Percentiles rank a stretch among this genome's conserved stretches.
Evolutionary conservation across 495 filamentous ascomycete genomes (phyloP).

Genomic region (Podospora sp.): DNA sequence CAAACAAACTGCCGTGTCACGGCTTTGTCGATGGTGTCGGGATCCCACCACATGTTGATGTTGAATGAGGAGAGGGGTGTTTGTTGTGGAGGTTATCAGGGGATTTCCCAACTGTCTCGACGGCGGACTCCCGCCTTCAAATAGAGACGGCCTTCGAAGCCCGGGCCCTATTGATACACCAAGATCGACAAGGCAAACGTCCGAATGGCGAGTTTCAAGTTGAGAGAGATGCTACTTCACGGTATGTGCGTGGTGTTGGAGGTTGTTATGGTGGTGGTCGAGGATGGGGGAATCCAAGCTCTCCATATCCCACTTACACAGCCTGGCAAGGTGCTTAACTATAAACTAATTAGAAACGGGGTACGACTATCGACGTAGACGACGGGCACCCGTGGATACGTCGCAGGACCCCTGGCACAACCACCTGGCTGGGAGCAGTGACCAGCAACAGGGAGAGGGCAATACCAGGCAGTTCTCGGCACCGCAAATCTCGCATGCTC

Average conservation of each 20-base stretch:
- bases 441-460: not conserved
- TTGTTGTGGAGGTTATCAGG: not conserved
- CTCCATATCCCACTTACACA: conserved; percentile 1
- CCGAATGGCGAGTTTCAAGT: conserved; percentile 1
- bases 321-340: not conserved
- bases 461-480: conserved; percentile 10
- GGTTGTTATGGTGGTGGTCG: not conserved
- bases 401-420: conserved; percentile 12
- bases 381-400: not conserved
- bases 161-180: not conserved
- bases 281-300: not conserved
- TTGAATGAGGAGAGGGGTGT: not conserved
- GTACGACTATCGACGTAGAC: not conserved
- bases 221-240: conserved; percentile 2
- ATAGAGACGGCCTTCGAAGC: not conserved
- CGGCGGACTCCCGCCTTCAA: not conserved
- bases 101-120: not conserved
- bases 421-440: conserved; percentile 21
- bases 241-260: conserved; percentile 1
- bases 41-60: conserved; percentile 73
- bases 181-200: not conserved
- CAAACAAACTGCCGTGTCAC: conserved; percentile 72
- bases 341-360: not conserved
- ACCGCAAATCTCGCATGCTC: conserved; percentile 14
- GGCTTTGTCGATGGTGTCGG: conserved; percentile 72